Evolutionary conservation across 108 stramenopile species (phyloP), one percentile per base, ranked within the genome.

Genomic region (Fistulifera solaris): DNA sequence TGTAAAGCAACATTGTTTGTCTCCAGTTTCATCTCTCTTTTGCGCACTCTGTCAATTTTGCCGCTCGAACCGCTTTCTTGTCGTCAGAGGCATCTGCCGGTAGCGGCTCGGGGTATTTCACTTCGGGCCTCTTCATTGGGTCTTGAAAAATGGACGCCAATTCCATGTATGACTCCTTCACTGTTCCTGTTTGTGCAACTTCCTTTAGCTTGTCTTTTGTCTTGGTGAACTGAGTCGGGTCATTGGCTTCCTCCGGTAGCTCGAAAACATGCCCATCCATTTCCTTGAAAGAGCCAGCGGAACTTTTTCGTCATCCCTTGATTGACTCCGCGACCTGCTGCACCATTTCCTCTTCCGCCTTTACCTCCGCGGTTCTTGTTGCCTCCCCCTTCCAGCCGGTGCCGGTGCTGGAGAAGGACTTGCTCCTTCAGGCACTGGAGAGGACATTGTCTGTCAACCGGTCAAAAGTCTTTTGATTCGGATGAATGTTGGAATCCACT

Each of bases 261-360:
- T 45, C 19, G 11, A 45, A 45, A 3, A 45, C 44, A 21, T 45
- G 44, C 19, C 44, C 44, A 11, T 45, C 21, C 44, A 45, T 45
- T 18, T 21, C 44, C 11, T 45, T 21, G 5, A 21, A 8, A 11
- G 17, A 21, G 44, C 44, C 44, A n/a, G 3, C 31, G 3, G 31
- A 35, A 35, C 8, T 35, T 35, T 35, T 3, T 35, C 31, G 3
- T 35, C n/a, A n/a, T n/a, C n/a, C n/a, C 31, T 35, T 35, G 3
- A 8, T 35, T 8, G 31, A 35, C 31, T 35, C 31, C 31, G 31
- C 31, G 6, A 35, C 31, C 31, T 35, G n/a, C n/a, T n/a, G n/a
- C n/a, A n/a, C 31, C 31, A 8, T 35, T 35, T 35, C 31, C 31
- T 35, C 31, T 35, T 6, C 31, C 31, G 8, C 31, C 31, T 35